Base-by-base conservation (phyloP, 345 rosid species). In the Sapria himalayana region DNA sequence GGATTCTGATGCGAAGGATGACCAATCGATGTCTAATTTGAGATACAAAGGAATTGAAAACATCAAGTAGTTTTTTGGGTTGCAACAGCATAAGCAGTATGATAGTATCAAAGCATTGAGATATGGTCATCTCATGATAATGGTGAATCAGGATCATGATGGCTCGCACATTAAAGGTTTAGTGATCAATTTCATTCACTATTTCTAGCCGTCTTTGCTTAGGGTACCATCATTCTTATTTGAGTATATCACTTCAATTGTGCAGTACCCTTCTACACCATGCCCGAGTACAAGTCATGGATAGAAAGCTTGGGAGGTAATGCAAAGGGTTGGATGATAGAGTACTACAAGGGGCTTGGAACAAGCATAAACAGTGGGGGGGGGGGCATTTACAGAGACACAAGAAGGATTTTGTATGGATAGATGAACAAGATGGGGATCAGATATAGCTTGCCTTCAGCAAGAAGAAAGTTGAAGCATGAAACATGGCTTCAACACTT, bases 141-240 rank as follows among this genome's bases (percentile, higher is more conserved):
- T 91, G 99, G 84, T 95, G 2, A 95, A 91, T 57, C 99, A 84
- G 99, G 99, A 91, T 66, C 81, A 84, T 45, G 95, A 91, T 59
- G 99, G 96, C 25, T 91, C 96, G 9, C 99, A 91, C 52, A 91
- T 91, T 17, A 91, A 91, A 58, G 99, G 99, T 7, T 62, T 91
- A 38, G 45, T 91, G 59, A 91, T 91, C 43, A 91, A 91, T 45
- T 84, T 91, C 36, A 73, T 91, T 42, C 93, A 91, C 59, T 67
- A 85, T 45, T 91, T 84, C 62, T 91, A 95, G 99, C 99, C 95
- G 9, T 66, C 99, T 4, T 62, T 91, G 57, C 73, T 91, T 32
- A 80, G 48, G 65, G 60, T 80, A 53, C 81, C 75, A 29, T 75
- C 99, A 8, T 91, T 91, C 72, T 29, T 91, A 24, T 79, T 91